Evolutionary conservation across 768 basidiomycete genomes (phyloP), one percentile per base, ranked within the genome.

Genomic region (Chiua virens): DNA sequence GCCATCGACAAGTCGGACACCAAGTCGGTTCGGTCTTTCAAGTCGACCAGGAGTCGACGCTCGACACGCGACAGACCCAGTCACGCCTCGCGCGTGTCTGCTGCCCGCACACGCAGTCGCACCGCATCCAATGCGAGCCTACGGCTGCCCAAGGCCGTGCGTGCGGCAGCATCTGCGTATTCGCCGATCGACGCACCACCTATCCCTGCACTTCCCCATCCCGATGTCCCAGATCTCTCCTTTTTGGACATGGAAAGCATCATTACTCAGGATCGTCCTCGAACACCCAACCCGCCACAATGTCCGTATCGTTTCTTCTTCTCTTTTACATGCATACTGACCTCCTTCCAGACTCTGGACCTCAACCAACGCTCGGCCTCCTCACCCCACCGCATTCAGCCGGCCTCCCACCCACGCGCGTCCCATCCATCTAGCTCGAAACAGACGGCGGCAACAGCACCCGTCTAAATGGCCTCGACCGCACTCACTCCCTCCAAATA

Each of bases 121-220:
- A 75, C 85, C 2, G 75, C 80, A 8, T 87, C 86, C 5, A 81
- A 84, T 56, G 78, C 81, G 21, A 88, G 85, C 60, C 69, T 91
- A 8, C 80, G 88, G 1, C 70, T 89, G 21, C 83, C 81, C 0
- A 70, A 69, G 51, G 44, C 74, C 43, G 43, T 71, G 35, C 62
- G 65, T 20, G 56, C 62, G 2, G n/a, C 53, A 50, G 4, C 71
- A 60, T n/a, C 74, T 59, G 23, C 73, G 65, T 32, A 67, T 69
- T 2, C 73, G 64, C 15, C 70, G 67, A 40, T 45, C 32, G 59
- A 57, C 6, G 32, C 76, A 62, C 54, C 56, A 1, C 71, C 67
- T n/a, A 51, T 72, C 3, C 70, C 69, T 1, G 49, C 53, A 4
- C 49, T 67, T 9, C 69, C 67, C 44, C 30, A 15, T 3, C 39